Percentiles rank a stretch among this genome's conserved stretches.
Conservation (phyloP, 345 rosid genomes). For the Populus pruinosa region DNA sequence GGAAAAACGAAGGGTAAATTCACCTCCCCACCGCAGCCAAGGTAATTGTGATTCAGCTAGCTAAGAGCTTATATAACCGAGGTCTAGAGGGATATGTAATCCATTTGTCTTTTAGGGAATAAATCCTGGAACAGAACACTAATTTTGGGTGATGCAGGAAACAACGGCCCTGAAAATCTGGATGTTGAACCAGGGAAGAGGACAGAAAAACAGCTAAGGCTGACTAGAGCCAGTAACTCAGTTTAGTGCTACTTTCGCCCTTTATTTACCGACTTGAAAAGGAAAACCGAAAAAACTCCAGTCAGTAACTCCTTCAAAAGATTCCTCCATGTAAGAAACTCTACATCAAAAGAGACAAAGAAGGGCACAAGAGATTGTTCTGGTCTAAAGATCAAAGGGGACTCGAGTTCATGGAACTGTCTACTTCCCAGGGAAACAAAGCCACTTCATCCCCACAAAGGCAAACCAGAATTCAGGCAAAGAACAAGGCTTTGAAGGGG, state of each 20-base stretch:
- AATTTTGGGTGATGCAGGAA: constrained; percentile 12
- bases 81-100: constrained; percentile 4
- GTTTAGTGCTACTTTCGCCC: constrained; percentile 16
- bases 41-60: constrained; percentile 1
- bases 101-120: constrained; percentile 37
- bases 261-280: constrained; percentile 26
- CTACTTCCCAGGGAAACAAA: constrained; percentile 1
- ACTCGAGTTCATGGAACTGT: constrained; percentile 27
- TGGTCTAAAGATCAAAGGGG: constrained; percentile 6
- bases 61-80: neutral
- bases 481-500: constrained; percentile 44
- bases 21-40: neutral
- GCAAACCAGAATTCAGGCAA: constrained; percentile 32
- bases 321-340: constrained; percentile 10
- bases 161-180: constrained; percentile 43
- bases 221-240: constrained; percentile 13
- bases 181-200: constrained; percentile 28
- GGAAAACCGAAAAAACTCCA: constrained; percentile 15
- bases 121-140: constrained; percentile 35
- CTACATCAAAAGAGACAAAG: constrained; percentile 9
- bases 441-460: constrained; percentile 20
- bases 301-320: constrained; percentile 24
- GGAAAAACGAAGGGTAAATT: neutral
- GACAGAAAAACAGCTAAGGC: constrained; percentile 28
- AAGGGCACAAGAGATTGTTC: constrained; percentile 9